Conservation (phyloP, 208 protist species). For the Tritrichomonas musculus region DNA sequence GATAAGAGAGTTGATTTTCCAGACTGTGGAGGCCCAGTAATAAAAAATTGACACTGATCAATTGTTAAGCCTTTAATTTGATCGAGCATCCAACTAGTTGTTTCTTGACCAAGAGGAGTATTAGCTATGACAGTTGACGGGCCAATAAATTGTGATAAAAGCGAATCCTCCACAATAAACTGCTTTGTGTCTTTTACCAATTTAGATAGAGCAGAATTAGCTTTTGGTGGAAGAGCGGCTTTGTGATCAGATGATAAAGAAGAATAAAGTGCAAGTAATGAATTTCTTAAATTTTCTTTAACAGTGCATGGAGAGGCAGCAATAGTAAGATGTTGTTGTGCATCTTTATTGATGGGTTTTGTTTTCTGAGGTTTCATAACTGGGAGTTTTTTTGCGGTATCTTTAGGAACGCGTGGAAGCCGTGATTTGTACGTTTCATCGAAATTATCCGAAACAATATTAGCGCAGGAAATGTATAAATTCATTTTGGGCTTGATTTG, state of each 20-base stretch:
- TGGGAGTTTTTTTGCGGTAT: too few species aligned
- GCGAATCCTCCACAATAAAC: background rate
- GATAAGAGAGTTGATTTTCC: background rate
- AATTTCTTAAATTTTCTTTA: background rate
- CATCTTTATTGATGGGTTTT: background rate
- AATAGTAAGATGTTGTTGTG: background rate
- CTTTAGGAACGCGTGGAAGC: too few species aligned
- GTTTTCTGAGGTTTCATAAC: too few species aligned
- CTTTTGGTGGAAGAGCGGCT: background rate
- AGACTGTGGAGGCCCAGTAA: background rate
- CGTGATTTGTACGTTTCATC: background rate
- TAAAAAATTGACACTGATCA: background rate
- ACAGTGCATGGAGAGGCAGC: background rate
- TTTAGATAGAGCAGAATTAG: background rate
- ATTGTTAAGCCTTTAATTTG: background rate
- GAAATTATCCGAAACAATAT: background rate
- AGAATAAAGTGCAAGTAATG: background rate
- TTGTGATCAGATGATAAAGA: background rate
- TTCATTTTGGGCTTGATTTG: background rate
- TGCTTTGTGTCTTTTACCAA: background rate
- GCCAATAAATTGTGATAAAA: background rate
- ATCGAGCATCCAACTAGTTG: background rate
- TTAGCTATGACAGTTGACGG: background rate
- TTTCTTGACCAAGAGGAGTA: background rate
- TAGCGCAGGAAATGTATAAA: background rate